Conservation (phyloP, 805 yeast genomes). For the Wickerhamiella lipophila region DNA sequence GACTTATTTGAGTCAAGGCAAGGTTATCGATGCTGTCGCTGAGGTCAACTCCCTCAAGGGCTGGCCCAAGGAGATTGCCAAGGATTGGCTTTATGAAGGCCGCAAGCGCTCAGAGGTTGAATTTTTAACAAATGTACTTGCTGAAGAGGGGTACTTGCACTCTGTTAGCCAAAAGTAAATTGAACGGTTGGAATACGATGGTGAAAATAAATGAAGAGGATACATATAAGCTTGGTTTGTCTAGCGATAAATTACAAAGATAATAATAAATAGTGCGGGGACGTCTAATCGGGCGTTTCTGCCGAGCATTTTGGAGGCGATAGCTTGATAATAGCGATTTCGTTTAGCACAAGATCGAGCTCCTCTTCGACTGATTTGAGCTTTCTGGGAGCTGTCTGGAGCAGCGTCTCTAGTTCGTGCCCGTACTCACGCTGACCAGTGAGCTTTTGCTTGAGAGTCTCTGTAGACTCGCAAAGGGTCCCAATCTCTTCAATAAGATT, state of each 20-base stretch:
- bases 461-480: background rate
- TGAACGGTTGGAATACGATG: background rate
- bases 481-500: background rate
- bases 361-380: background rate
- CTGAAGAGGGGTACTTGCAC: slow-evolving; percentile 28
- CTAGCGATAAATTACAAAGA: background rate
- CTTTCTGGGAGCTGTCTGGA: background rate
- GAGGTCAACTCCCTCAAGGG: slow-evolving; percentile 84
- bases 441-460: background rate
- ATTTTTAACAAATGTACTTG: slow-evolving; percentile 46
- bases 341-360: background rate
- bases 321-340: background rate
- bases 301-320: background rate
- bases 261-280: background rate
- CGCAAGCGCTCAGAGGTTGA: slow-evolving; percentile 83
- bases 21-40: slow-evolving; percentile 79
- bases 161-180: slow-evolving; percentile 15
- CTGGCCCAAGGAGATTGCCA: slow-evolving; percentile 80
- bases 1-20: slow-evolving; percentile 57
- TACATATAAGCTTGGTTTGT: background rate
- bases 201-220: background rate
- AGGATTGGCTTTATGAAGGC: slow-evolving; percentile 83
- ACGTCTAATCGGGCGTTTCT: background rate
- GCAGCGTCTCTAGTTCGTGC: background rate
- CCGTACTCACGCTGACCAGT: background rate